These are phyloP conservation scores for Gnaphalium uliginosum DNA, from an alignment of 129 eudicot species.

Conservation along the genomic window DNA sequence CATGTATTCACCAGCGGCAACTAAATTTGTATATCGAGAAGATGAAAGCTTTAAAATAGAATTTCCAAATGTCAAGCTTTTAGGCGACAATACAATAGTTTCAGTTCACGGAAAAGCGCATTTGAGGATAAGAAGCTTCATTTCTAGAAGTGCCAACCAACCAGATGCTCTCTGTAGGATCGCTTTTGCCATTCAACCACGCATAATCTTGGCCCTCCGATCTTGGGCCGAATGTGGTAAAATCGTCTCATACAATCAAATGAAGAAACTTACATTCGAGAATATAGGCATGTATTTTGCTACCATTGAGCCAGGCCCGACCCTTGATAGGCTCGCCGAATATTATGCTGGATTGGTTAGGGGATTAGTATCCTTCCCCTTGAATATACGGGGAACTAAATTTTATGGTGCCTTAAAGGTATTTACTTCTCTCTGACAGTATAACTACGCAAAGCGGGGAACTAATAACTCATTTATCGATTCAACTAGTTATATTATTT, in stretches of 20 bases:
- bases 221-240: conserved; percentile 51
- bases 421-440: too few relatives aligned
- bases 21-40: conserved; percentile 41
- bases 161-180: conserved; percentile 63
- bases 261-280: conserved; percentile 59
- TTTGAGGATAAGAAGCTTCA: conserved; percentile 42
- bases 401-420: conserved; percentile 45
- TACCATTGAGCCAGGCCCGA: conserved; percentile 46
- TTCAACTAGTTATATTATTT: too few relatives aligned
- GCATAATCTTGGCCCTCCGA: conserved; percentile 47
- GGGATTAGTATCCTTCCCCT: conserved; percentile 48
- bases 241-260: conserved; percentile 34
- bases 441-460: too few relatives aligned
- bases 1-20: conserved; percentile 37
- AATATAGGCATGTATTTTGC: conserved; percentile 56
- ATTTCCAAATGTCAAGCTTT: conserved; percentile 43
- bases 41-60: conserved; percentile 27
- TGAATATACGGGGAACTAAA: conserved; percentile 60
- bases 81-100: conserved; percentile 39
- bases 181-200: conserved; percentile 54
- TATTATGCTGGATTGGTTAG: conserved; percentile 30
- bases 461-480: neutral
- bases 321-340: conserved; percentile 38
- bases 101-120: conserved; percentile 52
- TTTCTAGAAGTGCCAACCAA: conserved; percentile 52